Conservation (phyloP, 768 basidiomycete genomes). For the Megacollybia marginata region DNA sequence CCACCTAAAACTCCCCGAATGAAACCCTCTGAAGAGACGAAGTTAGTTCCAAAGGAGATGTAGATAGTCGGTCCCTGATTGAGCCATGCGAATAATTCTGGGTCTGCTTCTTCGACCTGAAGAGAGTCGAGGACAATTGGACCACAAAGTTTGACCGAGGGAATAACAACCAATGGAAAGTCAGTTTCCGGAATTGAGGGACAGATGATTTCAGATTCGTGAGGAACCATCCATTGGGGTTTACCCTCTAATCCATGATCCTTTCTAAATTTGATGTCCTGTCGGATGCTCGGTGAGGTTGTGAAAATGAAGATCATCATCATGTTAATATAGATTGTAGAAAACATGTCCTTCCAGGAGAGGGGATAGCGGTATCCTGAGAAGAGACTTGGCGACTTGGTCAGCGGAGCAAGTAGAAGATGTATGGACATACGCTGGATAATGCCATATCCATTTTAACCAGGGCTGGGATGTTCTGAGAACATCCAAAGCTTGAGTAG, state of each 20-base stretch:
- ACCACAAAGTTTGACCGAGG: slow-evolving; percentile 2
- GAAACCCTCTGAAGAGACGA: background rate
- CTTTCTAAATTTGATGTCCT: background rate
- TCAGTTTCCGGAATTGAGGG: slow-evolving; percentile 3
- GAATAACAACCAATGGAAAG: background rate
- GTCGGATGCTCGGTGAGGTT: background rate
- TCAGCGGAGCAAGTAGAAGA: background rate
- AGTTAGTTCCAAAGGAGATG: slow-evolving; percentile 3
- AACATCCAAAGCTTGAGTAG: slow-evolving; percentile 1
- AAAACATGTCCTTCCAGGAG: background rate
- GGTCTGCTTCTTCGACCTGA: background rate
- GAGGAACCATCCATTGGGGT: background rate
- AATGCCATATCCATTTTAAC: slow-evolving; percentile 1
- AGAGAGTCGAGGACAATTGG: slow-evolving; percentile 1
- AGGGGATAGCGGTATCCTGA: slow-evolving; percentile 4
- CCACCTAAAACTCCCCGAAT: slow-evolving; percentile 1
- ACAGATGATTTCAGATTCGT: background rate
- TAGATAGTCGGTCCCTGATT: slow-evolving; percentile 2
- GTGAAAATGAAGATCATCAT: background rate
- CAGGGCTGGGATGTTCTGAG: slow-evolving; percentile 1
- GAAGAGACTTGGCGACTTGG: background rate
- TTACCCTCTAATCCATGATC: background rate
- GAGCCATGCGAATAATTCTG: slow-evolving; percentile 1
- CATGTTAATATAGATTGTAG: slow-evolving; percentile 1
- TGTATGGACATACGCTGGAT: slow-evolving; percentile 4